A percentile compares a stretch with the other conserved stretches of the same genome.
These are phyloP conservation scores for Fusarium zealandicum DNA, from an alignment of 2,329 filamentous ascomycete species.

Conservation along the genomic window DNA sequence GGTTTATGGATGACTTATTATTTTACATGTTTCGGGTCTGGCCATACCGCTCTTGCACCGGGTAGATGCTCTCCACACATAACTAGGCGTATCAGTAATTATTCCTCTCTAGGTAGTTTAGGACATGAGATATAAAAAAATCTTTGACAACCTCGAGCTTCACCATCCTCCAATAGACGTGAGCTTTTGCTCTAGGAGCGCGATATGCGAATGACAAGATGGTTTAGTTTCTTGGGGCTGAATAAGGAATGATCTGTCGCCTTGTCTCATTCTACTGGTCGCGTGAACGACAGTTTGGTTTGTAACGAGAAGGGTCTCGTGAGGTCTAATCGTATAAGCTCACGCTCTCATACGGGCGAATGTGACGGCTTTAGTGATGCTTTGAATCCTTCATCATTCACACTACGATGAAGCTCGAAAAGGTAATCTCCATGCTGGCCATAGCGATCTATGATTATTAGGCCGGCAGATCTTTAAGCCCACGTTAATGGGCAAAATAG, in stretches of 20 bases:
- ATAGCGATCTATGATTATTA: no score
- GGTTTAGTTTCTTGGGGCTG: neutral
- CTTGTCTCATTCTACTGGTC: conserved; percentile 5
- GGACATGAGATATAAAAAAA: conserved; percentile 16
- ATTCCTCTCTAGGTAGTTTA: conserved; percentile 24
- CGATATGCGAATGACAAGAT: neutral
- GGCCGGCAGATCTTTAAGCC: no score
- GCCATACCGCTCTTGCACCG: conserved; percentile 18
- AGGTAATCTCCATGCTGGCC: no score
- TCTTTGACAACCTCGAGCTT: neutral
- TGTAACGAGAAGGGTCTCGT: neutral
- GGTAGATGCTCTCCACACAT: conserved; percentile 20
- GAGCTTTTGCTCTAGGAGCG: no score
- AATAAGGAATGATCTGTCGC: neutral
- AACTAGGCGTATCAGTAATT: conserved; percentile 11
- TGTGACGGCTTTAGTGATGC: no score
- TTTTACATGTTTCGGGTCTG: conserved; percentile 8
- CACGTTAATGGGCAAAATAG: no score
- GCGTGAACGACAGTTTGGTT: neutral
- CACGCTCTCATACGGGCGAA: no score
- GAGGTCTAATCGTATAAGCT: no score
- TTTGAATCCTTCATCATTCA: no score
- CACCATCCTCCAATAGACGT: neutral
- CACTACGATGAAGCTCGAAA: no score
- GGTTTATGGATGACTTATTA: conserved; percentile 5